Conservation (phyloP, 345 rosid species). For the Euphorbia tirucalli region DNA sequence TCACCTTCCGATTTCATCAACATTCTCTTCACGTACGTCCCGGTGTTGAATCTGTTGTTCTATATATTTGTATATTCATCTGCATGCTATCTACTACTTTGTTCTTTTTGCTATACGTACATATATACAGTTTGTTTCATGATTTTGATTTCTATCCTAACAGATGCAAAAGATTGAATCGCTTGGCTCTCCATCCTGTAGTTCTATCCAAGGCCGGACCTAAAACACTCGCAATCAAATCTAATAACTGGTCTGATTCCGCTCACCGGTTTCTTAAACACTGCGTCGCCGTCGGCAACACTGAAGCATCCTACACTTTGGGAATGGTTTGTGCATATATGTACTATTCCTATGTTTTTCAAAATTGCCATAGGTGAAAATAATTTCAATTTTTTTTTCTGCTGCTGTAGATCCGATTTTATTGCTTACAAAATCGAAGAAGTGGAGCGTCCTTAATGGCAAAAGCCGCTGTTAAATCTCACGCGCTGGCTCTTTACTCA, state of each 20-base stretch:
- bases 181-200: conserved; percentile 35
- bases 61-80: neutral
- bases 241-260: conserved; percentile 54
- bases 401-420: conserved; percentile 62
- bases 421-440: conserved; percentile 45
- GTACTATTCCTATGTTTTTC: neutral
- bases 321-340: conserved; percentile 54
- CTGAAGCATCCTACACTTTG: conserved; percentile 50
- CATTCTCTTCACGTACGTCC: conserved; percentile 46
- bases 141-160: neutral
- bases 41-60: no score
- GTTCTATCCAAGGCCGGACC: conserved; percentile 49
- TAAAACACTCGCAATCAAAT: conserved; percentile 39
- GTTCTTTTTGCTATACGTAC: no score
- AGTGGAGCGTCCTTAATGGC: conserved; percentile 65
- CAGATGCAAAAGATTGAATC: conserved; percentile 54
- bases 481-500: conserved; percentile 55
- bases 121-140: neutral
- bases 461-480: conserved; percentile 60
- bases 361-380: neutral
- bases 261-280: conserved; percentile 51
- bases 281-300: conserved; percentile 54
- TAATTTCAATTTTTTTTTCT: neutral
- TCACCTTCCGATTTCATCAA: conserved; percentile 53
- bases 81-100: neutral